Evolutionary conservation across 257 asterid species (phyloP), one percentile per base, ranked within the genome.

Genomic region (Solanum gandarillasii): DNA sequence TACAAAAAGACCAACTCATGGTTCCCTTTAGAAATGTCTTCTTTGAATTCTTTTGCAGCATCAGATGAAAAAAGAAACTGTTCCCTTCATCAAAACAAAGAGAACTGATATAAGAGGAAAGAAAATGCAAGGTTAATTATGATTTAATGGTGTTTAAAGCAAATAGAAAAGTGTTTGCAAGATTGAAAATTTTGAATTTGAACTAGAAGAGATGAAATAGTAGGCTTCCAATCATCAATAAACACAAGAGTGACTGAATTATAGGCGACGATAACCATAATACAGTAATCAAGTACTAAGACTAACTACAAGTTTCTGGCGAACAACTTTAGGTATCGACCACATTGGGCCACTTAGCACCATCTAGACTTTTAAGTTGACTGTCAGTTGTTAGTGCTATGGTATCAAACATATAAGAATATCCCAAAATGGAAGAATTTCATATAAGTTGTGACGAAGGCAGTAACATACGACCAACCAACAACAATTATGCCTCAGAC

Each of bases 11-110:
- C 98, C 92, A 97, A 89, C 91, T 95, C 95, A 8, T 94, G 99
- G 85, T 94, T 95, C 92, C 91, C 91, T 89, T 87, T 89, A 52
- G 98, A 91, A 84, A 96, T 92, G 86, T 95, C 98, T 90, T 91
- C 95, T 92, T 96, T 93, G 90, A 97, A 89, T 94, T 97, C 98
- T 86, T 94, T 96, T 62, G 99, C 98, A 90, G 99, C 96, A 93
- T 94, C 95, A 86, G 94, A 94, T 92, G 99, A 95, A 94, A 97
- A 96, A 89, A 97, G 93, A 92, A 97, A 95, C 99, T 97, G 99
- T 87, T 92, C 93, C 98, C 98, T 94, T 97, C 95, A 92, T 93
- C 94, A 88, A 92, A 92, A 91, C 90, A 90, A 91, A 85, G 87
- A 86, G 89, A 93, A 88, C 73, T 90, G 91, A 89, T 93, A 94